Base-by-base conservation (phyloP, 73 alveolate species). In the Uronychia binucleata region DNA sequence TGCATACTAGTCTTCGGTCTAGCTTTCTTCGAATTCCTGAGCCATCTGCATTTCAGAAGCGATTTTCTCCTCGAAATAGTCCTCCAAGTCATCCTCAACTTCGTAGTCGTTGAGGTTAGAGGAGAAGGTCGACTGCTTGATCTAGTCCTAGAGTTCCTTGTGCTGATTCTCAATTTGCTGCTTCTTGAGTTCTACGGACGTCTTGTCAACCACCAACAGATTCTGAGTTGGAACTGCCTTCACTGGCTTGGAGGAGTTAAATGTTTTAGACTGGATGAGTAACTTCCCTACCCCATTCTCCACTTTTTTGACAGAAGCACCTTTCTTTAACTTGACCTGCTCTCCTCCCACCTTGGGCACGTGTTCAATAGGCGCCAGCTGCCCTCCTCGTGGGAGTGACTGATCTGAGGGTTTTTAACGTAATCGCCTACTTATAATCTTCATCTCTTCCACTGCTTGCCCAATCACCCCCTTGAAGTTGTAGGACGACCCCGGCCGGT, bases 401-500 rank as follows among this genome's bases (percentile, higher is more conserved):
- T 46, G 67, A 19, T 46, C 67, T 46, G 19, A 19, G 67, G 19
- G 67, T 46, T 46, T 11, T 46, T 46, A 46, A 46, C 67, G 67
- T 11, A 46, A n/a, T n/a, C n/a, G n/a, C 67, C 19, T 46, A 46
- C 67, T 46, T 19, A 46, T 5, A 46, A 19, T 46, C 82, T 0
- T 87, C 75, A 76, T 88, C 30, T 90, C 92, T 57, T 88, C 95
- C 77, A 30, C 82, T 75, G 91, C 95, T 83, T 59, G 57, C 0
- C 88, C 83, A 74, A 88, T 78, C 57, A 58, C 76, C 60, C 58
- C 81, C 92, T 79, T 88, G 77, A 77, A 58, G 28, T 81, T 91
- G 87, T 91, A 93, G 46, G 92, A 89, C 57, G 91, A 93, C 84
- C 94, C 93, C 30, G 93, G 95, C 80, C 95, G 82, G 82, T 86